These are phyloP conservation scores for Neodidymelliopsis sp. DNA, from an alignment of 2,329 filamentous ascomycete genomes.

Conservation along the genomic window DNA sequence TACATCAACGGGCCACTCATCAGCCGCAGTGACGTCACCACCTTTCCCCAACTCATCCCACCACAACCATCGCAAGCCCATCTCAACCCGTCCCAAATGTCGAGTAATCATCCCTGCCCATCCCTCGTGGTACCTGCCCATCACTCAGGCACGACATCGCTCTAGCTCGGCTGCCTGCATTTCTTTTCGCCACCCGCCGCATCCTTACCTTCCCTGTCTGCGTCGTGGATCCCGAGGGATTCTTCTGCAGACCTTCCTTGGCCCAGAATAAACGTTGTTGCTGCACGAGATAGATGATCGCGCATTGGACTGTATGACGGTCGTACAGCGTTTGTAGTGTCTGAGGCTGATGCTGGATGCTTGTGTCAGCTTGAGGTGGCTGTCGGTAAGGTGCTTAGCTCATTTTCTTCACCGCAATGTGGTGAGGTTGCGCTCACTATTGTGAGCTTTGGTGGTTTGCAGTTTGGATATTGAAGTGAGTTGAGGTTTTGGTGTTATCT, in stretches of 20 bases:
- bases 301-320: too few species aligned
- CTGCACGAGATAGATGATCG: too few species aligned
- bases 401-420: too few species aligned
- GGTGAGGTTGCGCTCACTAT: too few species aligned
- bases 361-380: too few species aligned
- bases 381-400: too few species aligned
- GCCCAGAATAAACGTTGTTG: not conserved
- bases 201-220: not conserved
- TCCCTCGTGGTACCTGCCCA: slow-evolving; percentile 15
- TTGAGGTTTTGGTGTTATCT: too few species aligned
- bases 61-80: not conserved
- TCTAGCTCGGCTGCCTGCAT: slow-evolving; percentile 6
- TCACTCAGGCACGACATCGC: slow-evolving; percentile 12
- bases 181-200: slow-evolving; percentile 1
- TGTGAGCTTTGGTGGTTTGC: too few species aligned
- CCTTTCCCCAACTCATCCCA: not conserved
- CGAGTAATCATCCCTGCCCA: slow-evolving; percentile 1
- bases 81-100: not conserved
- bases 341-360: too few species aligned
- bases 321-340: too few species aligned
- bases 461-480: too few species aligned
- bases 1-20: too few species aligned
- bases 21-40: slow-evolving; percentile 8
- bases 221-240: slow-evolving; percentile 7
- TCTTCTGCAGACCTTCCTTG: not conserved